phyloP scores from a whole-genome alignment of 208 protist genomes.

The Leishmania gerbilli region DNA sequence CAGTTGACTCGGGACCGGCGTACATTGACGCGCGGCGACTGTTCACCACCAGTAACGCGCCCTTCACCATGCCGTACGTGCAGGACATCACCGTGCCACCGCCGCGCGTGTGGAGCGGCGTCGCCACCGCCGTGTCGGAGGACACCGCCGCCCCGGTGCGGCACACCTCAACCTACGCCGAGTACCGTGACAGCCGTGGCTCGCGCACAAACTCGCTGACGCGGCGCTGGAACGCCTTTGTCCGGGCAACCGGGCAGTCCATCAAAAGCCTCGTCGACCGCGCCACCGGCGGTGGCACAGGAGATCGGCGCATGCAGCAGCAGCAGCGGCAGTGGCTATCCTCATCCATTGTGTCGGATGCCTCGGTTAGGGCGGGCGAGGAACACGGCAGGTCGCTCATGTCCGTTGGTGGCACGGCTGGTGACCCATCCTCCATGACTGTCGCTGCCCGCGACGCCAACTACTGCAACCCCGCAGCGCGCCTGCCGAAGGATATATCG shows the following conservation, averaged over 20 bases:
- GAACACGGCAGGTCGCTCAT: conserved; percentile 2
- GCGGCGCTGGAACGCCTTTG: conserved; percentile 42
- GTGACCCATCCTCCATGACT: not conserved
- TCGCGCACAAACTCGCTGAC: conserved; percentile 34
- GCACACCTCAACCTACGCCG: conserved; percentile 45
- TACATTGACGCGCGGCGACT: conserved; percentile 49
- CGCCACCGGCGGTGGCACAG: conserved; percentile 21
- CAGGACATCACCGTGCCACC: conserved; percentile 49
- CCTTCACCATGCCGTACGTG: conserved; percentile 78
- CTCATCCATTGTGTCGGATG: not conserved
- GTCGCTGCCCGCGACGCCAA: conserved; percentile 18
- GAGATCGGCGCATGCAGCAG: conserved; percentile 29
- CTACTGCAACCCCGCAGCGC: conserved; percentile 29
- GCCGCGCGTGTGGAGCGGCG: conserved; percentile 31
- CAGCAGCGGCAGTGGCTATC: conserved; percentile 26
- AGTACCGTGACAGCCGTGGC: conserved; percentile 44
- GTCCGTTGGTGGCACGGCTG: not conserved
- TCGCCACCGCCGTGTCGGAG: conserved; percentile 29
- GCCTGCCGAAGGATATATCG: conserved; percentile 44
- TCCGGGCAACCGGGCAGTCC: conserved; percentile 39
- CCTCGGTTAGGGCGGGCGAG: not conserved
- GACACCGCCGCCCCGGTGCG: conserved; percentile 21
- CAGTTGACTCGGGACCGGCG: conserved; percentile 6
- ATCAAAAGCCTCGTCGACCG: conserved; percentile 37
- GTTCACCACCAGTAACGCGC: conserved; percentile 68